These are phyloP conservation scores for Coniferiporia sulphurascens DNA, from an alignment of 1,284 basidiomycete genomes.

Conservation along the genomic window DNA sequence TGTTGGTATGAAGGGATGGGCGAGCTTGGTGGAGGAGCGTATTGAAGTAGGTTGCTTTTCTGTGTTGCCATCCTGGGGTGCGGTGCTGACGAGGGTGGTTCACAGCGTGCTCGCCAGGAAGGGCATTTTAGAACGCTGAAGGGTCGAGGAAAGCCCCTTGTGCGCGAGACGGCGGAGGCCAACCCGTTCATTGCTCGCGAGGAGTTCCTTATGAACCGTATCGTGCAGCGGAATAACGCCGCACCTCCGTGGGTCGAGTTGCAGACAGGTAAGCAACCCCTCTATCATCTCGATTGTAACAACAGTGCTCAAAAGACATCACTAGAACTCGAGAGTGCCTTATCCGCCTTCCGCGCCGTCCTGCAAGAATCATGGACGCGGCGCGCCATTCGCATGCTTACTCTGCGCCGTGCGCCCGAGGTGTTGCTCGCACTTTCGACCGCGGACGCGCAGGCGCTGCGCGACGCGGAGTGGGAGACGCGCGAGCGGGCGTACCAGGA, in stretches of 20 bases:
- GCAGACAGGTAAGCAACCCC: slow-evolving; percentile 20
- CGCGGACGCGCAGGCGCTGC: slow-evolving; percentile 40
- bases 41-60: slow-evolving; percentile 55
- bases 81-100: slow-evolving; percentile 22
- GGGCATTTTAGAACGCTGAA: slow-evolving; percentile 73
- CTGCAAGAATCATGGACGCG: slow-evolving; percentile 65
- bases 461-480: slow-evolving; percentile 72
- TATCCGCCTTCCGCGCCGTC: slow-evolving; percentile 58
- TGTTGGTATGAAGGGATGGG: slow-evolving; percentile 69
- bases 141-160: slow-evolving; percentile 72
- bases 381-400: slow-evolving; percentile 56
- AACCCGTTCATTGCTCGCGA: slow-evolving; percentile 81
- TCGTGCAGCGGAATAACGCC: slow-evolving; percentile 80
- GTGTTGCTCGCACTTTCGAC: slow-evolving; percentile 42
- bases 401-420: slow-evolving; percentile 39
- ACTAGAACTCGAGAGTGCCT: slow-evolving; percentile 50
- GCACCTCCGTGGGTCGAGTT: slow-evolving; percentile 88
- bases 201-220: slow-evolving; percentile 85
- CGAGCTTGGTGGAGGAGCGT: slow-evolving; percentile 69
- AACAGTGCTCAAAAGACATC: neutral
- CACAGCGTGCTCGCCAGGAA: slow-evolving; percentile 57
- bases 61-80: neutral
- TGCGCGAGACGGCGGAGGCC: slow-evolving; percentile 53
- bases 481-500: slow-evolving; percentile 71
- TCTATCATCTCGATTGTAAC: neutral